phyloP scores from a whole-genome alignment of 2,329 filamentous ascomycete genomes.

The Lasiodiplodia citricola region DNA sequence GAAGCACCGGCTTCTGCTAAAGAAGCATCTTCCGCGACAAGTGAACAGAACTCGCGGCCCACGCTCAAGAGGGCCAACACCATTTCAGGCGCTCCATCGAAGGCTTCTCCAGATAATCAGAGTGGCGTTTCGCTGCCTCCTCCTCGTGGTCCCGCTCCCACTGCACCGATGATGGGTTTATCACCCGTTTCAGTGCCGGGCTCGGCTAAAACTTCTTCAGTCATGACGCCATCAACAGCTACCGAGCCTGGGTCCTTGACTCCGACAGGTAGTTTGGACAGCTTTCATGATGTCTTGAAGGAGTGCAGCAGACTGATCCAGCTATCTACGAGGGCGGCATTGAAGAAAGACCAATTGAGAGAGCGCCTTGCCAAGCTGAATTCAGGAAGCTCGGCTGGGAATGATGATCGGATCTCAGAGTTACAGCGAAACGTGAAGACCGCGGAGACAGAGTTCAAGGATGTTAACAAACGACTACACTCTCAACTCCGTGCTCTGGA shows the following conservation, averaged over 20 bases:
- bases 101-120: background rate
- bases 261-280: background rate
- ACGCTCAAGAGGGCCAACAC: background rate
- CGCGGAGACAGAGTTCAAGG: background rate
- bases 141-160: background rate
- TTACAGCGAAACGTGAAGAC: background rate
- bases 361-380: background rate
- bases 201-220: background rate
- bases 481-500: background rate
- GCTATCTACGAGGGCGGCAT: background rate
- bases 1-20: background rate
- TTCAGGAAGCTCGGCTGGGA: background rate
- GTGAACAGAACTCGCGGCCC: background rate
- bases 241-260: too few species aligned
- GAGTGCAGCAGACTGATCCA: background rate
- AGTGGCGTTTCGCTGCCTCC: background rate
- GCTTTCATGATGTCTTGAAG: background rate
- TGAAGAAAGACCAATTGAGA: background rate
- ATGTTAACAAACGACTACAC: background rate
- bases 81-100: background rate
- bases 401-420: too few species aligned
- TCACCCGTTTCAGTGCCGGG: background rate
- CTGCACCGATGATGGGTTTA: constrained; percentile 5
- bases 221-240: background rate
- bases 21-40: background rate